Base-by-base conservation (phyloP, 768 basidiomycete species). In the Auricularia sp. region DNA sequence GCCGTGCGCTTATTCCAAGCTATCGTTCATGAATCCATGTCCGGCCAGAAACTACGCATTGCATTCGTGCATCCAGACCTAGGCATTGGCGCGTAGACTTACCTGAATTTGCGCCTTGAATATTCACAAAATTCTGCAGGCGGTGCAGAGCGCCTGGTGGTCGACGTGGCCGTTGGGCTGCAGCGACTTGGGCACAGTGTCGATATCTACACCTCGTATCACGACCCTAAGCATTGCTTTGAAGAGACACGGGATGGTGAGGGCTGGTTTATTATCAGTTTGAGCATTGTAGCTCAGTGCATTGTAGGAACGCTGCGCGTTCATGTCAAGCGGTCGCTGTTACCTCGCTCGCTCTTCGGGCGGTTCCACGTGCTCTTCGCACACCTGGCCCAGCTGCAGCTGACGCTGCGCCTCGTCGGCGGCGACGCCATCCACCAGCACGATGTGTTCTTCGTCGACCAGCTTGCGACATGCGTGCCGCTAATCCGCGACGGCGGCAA, bases 21-120 rank as follows among this genome's bases (percentile, higher is more conserved):
- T 42, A 42, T 42, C 39, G 39, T 14, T 7, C 39, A 42, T 42
- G 39, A 7, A 42, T 42, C 39, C 47, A 51, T 51, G 47, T 51
- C 47, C 47, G 8, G 11, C 21, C 3, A 16, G 18, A 51, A 51
- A 8, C 47, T 51, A 13, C 47, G 47, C 7, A 77, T 97, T 66
- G 94, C 91, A 3, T 93, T 97, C 75, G 80, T 97, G 64, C 95
- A 98, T 72, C 95, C 95, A 39, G 95, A 98, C 78, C 80, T 98
- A 3, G 95, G 95, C 65, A 94, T 98, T 62, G 95, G 94, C 94
- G 69, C 54, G 74, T 70, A 37, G 0, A 21, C 62, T 11, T 54
- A 39, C 47, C 47, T 54, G 14, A 21, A 37, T 66, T 63, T 61
- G 54, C 58, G 42, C 16, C 14, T 29, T 34, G 45, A 11, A 36